phyloP scores from a whole-genome alignment of 2,329 filamentous ascomycete species.

The Pestalotiopsis sp. region DNA sequence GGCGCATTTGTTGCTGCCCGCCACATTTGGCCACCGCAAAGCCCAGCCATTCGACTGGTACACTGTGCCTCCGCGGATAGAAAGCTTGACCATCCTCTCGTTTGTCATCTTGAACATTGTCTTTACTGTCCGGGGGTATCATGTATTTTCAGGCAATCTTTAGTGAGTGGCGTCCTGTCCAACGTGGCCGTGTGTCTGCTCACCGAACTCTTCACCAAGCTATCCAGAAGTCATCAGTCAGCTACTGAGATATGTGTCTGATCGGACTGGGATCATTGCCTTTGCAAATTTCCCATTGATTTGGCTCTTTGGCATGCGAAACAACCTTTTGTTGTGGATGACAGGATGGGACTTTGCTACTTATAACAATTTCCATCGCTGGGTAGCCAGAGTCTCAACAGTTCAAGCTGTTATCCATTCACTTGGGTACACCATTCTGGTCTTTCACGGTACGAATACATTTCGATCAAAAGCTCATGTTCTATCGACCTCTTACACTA shows the following conservation, averaged over 20 bases:
- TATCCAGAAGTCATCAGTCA: slow-evolving; percentile 37
- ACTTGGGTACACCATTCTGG: slow-evolving; percentile 55
- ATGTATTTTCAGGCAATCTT: slow-evolving; percentile 38
- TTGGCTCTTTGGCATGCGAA: slow-evolving; percentile 69
- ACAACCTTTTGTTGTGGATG: slow-evolving; percentile 66
- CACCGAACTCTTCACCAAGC: slow-evolving; percentile 25
- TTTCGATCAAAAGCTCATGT: background rate
- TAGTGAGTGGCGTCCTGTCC: slow-evolving; percentile 35
- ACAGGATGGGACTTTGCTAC: slow-evolving; percentile 71
- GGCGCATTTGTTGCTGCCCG: slow-evolving; percentile 38
- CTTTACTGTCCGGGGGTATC: slow-evolving; percentile 39
- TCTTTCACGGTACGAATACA: slow-evolving; percentile 35
- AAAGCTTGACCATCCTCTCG: slow-evolving; percentile 39
- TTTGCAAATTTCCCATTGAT: slow-evolving; percentile 66
- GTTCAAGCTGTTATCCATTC: slow-evolving; percentile 66
- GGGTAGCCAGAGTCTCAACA: slow-evolving; percentile 64
- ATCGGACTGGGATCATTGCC: slow-evolving; percentile 66
- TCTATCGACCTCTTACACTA: background rate
- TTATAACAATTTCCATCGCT: slow-evolving; percentile 70
- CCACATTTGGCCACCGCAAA: slow-evolving; percentile 45
- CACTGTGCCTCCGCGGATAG: slow-evolving; percentile 46
- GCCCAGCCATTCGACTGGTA: slow-evolving; percentile 47
- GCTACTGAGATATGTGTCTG: slow-evolving; percentile 57
- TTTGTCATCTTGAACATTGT: slow-evolving; percentile 42
- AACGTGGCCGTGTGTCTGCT: background rate